phyloP scores from a whole-genome alignment of 2,329 filamentous ascomycete genomes.

The Clonostachys rosea region DNA sequence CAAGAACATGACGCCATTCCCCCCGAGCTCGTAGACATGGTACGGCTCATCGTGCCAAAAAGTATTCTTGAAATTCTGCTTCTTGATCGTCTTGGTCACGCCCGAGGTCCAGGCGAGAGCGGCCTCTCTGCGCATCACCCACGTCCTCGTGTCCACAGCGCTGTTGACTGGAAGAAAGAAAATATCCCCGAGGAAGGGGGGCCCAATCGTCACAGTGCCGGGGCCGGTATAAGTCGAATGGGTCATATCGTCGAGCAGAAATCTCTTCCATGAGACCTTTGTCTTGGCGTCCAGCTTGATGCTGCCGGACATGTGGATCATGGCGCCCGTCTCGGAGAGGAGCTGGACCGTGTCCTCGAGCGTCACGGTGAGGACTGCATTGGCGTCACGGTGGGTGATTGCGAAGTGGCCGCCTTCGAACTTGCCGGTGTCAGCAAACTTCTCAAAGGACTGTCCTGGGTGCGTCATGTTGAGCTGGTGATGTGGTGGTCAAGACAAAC shows the following conservation, averaged over 20 bases:
- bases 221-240: slow-evolving; percentile 9
- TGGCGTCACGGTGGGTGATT: slow-evolving; percentile 9
- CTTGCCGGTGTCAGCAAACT: slow-evolving; percentile 1
- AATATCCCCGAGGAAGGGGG: slow-evolving; percentile 11
- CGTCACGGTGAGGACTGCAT: slow-evolving; percentile 8
- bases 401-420: slow-evolving; percentile 9
- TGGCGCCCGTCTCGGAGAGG: slow-evolving; percentile 8
- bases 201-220: slow-evolving; percentile 7
- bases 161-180: slow-evolving; percentile 9
- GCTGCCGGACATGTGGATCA: slow-evolving; percentile 11
- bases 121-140: slow-evolving; percentile 9
- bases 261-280: slow-evolving; percentile 11
- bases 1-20: slow-evolving; percentile 10
- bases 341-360: slow-evolving; percentile 6
- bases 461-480: no score
- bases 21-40: slow-evolving; percentile 8
- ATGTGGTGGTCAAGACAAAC: no score
- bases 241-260: slow-evolving; percentile 8
- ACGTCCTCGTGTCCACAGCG: neutral
- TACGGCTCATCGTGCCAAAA: slow-evolving; percentile 11
- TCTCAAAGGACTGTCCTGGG: no score
- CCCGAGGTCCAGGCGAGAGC: slow-evolving; percentile 11
- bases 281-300: slow-evolving; percentile 8
- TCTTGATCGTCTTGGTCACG: slow-evolving; percentile 8
- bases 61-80: slow-evolving; percentile 9